Conservation (phyloP, 2,329 filamentous ascomycete genomes). For the Parafenestella ontariensis region DNA sequence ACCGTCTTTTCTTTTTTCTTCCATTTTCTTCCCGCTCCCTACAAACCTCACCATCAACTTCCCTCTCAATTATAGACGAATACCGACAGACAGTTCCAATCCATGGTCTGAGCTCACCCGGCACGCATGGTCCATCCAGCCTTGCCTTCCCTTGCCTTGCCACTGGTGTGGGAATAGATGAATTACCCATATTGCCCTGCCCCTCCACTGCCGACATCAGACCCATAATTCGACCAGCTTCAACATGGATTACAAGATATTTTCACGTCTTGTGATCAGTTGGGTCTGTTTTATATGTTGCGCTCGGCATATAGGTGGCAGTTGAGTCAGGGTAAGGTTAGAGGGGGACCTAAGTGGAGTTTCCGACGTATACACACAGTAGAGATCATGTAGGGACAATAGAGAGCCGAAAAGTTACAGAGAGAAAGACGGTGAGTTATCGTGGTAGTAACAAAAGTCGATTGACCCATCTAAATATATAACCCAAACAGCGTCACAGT, state of each 20-base stretch:
- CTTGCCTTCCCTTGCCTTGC: too few species aligned
- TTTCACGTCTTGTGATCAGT: neutral
- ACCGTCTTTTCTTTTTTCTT: neutral
- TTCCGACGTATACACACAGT: neutral
- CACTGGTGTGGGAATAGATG: conserved; percentile 7
- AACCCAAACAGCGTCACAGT: neutral
- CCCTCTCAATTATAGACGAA: neutral
- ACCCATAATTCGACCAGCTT: conserved; percentile 1
- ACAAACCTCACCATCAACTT: neutral
- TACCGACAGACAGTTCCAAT: neutral
- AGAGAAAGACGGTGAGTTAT: neutral
- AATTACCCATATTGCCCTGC: conserved; percentile 10
- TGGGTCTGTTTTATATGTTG: neutral
- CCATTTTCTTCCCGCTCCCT: neutral
- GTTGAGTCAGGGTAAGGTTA: neutral
- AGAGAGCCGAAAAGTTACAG: neutral
- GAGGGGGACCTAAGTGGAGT: neutral
- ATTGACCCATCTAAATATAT: neutral
- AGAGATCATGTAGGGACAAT: neutral
- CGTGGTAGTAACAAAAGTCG: neutral
- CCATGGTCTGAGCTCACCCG: conserved; percentile 1
- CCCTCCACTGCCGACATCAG: neutral
- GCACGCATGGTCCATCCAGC: neutral
- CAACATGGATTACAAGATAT: too few species aligned
- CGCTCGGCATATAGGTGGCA: neutral